phyloP scores from a whole-genome alignment of 805 yeast species.

The Saccharomycopsis fibuligera region DNA sequence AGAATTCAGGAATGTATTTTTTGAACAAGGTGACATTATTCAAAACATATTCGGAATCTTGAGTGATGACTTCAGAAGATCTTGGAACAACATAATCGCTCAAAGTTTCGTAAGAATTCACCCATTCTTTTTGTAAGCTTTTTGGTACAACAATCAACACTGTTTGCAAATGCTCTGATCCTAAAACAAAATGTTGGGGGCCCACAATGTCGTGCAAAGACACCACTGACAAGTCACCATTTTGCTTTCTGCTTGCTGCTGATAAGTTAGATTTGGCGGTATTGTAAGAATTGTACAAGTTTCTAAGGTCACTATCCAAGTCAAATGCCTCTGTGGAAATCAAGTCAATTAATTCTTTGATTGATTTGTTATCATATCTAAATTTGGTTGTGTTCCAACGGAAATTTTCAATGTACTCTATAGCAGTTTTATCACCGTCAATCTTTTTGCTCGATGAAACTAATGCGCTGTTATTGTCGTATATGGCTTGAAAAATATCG shows the following conservation, averaged over 20 bases:
- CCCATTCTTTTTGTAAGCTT: constrained; percentile 50
- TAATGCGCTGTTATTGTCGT: constrained; percentile 35
- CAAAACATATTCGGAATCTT: constrained; percentile 68
- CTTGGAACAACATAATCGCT: constrained; percentile 86
- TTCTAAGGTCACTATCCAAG: constrained; percentile 78
- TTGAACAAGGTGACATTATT: constrained; percentile 81
- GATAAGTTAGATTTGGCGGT: constrained; percentile 76
- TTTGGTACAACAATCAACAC: constrained; percentile 87
- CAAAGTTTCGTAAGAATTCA: constrained; percentile 67
- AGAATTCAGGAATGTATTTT: constrained; percentile 67
- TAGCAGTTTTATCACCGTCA: constrained; percentile 43
- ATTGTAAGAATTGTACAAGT: constrained; percentile 67
- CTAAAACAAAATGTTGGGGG: constrained; percentile 74
- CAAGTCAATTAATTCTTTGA: constrained; percentile 63
- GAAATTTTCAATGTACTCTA: constrained; percentile 66
- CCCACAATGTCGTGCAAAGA: constrained; percentile 85
- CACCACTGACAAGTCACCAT: constrained; percentile 88
- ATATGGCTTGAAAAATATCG: constrained; percentile 57
- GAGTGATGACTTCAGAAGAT: constrained; percentile 61
- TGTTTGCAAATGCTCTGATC: constrained; percentile 81
- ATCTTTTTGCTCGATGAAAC: constrained; percentile 45
- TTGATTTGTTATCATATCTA: constrained; percentile 68
- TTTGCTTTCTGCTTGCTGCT: constrained; percentile 87
- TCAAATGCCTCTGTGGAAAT: constrained; percentile 74
- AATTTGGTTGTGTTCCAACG: constrained; percentile 86